A percentile compares a stretch with the other conserved stretches of the same genome.
Conservation (phyloP, 2,329 filamentous ascomycete species). For the Colletotrichum lini region DNA sequence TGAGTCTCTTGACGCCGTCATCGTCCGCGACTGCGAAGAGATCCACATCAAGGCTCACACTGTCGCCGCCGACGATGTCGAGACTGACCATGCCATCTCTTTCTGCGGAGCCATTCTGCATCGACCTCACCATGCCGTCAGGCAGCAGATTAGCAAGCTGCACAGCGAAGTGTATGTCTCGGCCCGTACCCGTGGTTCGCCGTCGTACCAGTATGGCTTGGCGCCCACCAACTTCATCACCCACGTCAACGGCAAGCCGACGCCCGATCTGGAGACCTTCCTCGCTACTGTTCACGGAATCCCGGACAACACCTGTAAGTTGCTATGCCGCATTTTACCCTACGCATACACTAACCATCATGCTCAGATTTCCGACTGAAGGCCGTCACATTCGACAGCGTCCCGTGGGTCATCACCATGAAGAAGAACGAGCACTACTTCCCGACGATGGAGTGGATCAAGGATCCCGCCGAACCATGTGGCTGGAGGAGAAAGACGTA, state of each 20-base stretch:
- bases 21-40: constrained; percentile 88
- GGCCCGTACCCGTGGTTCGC: constrained; percentile 85
- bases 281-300: constrained; percentile 87
- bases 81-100: constrained; percentile 91
- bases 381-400: constrained; percentile 98
- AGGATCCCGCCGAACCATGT: constrained; percentile 70
- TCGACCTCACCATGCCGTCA: constrained; percentile 93
- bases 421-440: constrained; percentile 99
- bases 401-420: constrained; percentile 99
- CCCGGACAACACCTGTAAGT: constrained; percentile 90
- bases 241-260: constrained; percentile 91
- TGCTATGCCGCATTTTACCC: not conserved
- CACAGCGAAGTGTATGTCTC: constrained; percentile 98
- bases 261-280: constrained; percentile 86
- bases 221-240: constrained; percentile 98
- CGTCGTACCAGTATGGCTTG: constrained; percentile 90
- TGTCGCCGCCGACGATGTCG: constrained; percentile 88
- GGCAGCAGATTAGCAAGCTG: constrained; percentile 96
- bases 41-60: constrained; percentile 84
- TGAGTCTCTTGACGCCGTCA: constrained; percentile 84
- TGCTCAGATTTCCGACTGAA: constrained; percentile 87
- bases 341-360: constrained; percentile 39
- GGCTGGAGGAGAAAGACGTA: constrained; percentile 77
- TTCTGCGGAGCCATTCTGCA: constrained; percentile 97
- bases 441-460: constrained; percentile 79